A percentile compares a stretch with the other conserved stretches of the same genome.
These are phyloP conservation scores for Camellia sinensis DNA, from an alignment of 148 eudicot genomes.

Conservation along the genomic window DNA sequence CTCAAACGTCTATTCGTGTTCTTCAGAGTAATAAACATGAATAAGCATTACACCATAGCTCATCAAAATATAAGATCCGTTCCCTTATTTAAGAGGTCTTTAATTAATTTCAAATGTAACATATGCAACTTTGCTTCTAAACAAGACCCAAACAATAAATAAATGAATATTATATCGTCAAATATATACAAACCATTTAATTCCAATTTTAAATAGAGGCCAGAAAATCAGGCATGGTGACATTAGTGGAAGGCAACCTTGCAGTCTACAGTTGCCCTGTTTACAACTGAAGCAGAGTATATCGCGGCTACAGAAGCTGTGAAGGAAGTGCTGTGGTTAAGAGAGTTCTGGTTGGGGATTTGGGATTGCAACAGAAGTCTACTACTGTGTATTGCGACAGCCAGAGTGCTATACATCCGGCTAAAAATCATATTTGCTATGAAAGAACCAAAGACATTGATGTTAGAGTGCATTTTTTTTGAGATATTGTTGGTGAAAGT, in stretches of 20 bases:
- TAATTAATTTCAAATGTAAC: not conserved
- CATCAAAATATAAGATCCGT: not conserved
- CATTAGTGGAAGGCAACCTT: too few species aligned
- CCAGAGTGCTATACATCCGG: not conserved
- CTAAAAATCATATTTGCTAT: too few species aligned
- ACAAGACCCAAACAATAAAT: not conserved
- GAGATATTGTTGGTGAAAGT: too few species aligned
- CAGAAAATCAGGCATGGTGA: not conserved
- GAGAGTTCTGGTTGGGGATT: not conserved
- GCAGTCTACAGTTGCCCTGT: too few species aligned
- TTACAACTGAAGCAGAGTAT: too few species aligned
- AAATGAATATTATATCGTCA: not conserved
- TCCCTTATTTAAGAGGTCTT: not conserved
- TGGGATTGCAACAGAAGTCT: not conserved
- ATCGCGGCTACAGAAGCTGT: too few species aligned
- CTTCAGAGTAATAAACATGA: not conserved
- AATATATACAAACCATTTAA: not conserved
- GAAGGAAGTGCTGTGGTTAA: too few species aligned
- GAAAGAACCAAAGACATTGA: too few species aligned
- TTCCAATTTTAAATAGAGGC: not conserved
- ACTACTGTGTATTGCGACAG: not conserved
- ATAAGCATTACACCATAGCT: not conserved
- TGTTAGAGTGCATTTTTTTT: too few species aligned
- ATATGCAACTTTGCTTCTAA: not conserved
- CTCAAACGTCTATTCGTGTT: not conserved